A percentile compares a stretch with the other conserved stretches of the same genome.
These are phyloP conservation scores for Coemansia sp. DNA, from an alignment of 192 early-diverging fungal genomes.

Conservation along the genomic window DNA sequence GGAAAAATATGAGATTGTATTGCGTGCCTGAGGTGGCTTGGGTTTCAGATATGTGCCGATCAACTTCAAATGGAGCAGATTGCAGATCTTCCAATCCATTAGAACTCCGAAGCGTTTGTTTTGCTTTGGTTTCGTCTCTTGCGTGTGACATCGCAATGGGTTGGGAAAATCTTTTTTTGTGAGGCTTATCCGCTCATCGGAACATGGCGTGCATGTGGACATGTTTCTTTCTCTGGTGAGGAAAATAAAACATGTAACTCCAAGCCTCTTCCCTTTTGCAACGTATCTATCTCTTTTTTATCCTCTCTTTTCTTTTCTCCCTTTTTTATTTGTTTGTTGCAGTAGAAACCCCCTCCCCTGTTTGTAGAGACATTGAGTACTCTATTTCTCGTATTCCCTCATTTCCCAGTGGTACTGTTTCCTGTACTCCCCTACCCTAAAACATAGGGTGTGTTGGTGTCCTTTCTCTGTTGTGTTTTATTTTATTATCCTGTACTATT, in stretches of 20 bases:
- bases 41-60: slow-evolving; percentile 8
- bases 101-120: slow-evolving; percentile 2
- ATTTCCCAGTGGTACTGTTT: background rate
- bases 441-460: background rate
- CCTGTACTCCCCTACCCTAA: background rate
- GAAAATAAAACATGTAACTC: background rate
- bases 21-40: background rate
- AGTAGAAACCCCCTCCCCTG: slow-evolving; percentile 1
- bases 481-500: background rate
- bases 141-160: slow-evolving; percentile 33
- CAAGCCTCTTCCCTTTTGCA: background rate
- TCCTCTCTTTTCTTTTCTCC: background rate
- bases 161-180: slow-evolving; percentile 10
- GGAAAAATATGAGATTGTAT: background rate
- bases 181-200: slow-evolving; percentile 9
- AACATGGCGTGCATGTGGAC: slow-evolving; percentile 24
- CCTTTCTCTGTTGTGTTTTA: background rate
- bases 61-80: background rate
- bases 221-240: background rate
- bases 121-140: slow-evolving; percentile 6
- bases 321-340: background rate
- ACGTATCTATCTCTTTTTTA: background rate
- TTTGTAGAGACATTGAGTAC: background rate
- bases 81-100: background rate
- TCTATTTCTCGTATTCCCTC: background rate